Evolutionary conservation across 108 stramenopile species (phyloP).

Genomic region (Epipyxis sp.): DNA sequence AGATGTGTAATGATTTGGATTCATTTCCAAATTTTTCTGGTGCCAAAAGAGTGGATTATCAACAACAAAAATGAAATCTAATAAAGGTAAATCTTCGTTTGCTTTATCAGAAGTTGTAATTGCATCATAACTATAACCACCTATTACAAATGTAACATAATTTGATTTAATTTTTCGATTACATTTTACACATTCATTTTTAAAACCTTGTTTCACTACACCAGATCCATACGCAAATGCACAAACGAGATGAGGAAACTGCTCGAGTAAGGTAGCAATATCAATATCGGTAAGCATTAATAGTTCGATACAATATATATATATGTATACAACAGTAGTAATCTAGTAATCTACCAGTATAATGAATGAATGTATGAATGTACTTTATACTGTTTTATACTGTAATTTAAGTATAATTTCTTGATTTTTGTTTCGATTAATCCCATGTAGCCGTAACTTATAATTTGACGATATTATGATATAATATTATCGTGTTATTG

Average conservation of each 20-base stretch:
- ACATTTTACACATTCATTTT: background rate
- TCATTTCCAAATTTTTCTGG: constrained; percentile 45
- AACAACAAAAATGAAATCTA: constrained; percentile 53
- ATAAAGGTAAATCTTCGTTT: constrained; percentile 46
- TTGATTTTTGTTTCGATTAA: too few relatives aligned
- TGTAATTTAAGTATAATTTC: too few relatives aligned
- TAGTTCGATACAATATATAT: too few relatives aligned
- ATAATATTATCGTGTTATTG: too few relatives aligned
- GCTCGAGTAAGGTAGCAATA: background rate
- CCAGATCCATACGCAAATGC: constrained; percentile 59
- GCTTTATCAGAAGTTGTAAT: background rate
- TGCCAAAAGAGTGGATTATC: constrained; percentile 49
- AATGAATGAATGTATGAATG: too few relatives aligned
- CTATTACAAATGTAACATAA: too few relatives aligned
- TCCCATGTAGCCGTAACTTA: too few relatives aligned
- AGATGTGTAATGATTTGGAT: background rate
- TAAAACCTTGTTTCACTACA: constrained; percentile 49
- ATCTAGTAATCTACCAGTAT: too few relatives aligned
- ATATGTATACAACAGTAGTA: too few relatives aligned
- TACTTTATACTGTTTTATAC: too few relatives aligned
- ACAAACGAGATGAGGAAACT: constrained; percentile 43
- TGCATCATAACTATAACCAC: constrained; percentile 13
- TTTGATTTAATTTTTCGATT: background rate
- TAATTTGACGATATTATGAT: too few relatives aligned
- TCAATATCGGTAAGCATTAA: background rate